phyloP scores from a whole-genome alignment of 2,329 filamentous ascomycete genomes.

The Xylaria arbuscula region DNA sequence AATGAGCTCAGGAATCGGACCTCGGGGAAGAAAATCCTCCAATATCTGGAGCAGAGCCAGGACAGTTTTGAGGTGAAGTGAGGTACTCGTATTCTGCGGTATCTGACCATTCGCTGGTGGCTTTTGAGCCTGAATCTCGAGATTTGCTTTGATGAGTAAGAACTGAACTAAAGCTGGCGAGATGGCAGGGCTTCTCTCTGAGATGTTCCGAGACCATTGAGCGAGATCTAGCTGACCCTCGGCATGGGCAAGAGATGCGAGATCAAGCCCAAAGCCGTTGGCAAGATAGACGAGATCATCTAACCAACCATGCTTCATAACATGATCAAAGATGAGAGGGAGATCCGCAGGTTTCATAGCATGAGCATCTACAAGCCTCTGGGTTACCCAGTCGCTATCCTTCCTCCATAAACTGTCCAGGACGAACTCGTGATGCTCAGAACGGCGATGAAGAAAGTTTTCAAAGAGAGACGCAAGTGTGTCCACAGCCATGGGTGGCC shows the following conservation, averaged over 20 bases:
- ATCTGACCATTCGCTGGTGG: constrained; percentile 70
- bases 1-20: constrained; percentile 75
- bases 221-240: constrained; percentile 82
- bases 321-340: constrained; percentile 79
- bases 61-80: constrained; percentile 86
- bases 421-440: constrained; percentile 85
- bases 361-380: constrained; percentile 81
- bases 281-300: constrained; percentile 81
- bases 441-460: constrained; percentile 82
- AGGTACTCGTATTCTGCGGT: constrained; percentile 71
- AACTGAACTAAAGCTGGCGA: constrained; percentile 81
- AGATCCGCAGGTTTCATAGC: constrained; percentile 75
- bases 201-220: constrained; percentile 80
- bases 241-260: constrained; percentile 86
- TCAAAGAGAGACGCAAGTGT: constrained; percentile 82
- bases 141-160: constrained; percentile 82
- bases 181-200: constrained; percentile 74
- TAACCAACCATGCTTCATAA: constrained; percentile 84
- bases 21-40: constrained; percentile 73
- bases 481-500: constrained; percentile 78
- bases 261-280: constrained; percentile 87
- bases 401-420: constrained; percentile 92
- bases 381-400: constrained; percentile 86
- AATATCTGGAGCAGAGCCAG: constrained; percentile 82
- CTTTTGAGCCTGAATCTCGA: constrained; percentile 80